Percentiles rank a stretch among this genome's conserved stretches.
Conservation (phyloP, 2,329 filamentous ascomycete genomes). For the Pyricularia grisea region DNA sequence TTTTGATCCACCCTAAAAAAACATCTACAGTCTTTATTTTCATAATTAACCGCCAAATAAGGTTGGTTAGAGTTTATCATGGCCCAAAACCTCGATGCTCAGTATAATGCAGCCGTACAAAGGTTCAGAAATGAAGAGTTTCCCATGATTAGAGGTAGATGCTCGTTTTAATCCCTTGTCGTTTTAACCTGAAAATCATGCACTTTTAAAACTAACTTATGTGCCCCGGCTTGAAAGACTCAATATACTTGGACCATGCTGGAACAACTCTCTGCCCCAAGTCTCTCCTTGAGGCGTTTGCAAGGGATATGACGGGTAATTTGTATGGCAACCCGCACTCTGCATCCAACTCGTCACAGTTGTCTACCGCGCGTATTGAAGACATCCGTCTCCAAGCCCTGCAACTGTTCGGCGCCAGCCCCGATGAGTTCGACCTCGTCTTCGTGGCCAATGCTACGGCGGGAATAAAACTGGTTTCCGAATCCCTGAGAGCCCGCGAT, state of each 20-base stretch:
- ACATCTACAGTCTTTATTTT: neutral
- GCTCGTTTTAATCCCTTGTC: neutral
- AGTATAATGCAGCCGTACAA: conserved; percentile 1
- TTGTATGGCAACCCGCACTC: conserved; percentile 92
- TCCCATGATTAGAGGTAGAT: conserved; percentile 2
- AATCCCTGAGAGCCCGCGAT: conserved; percentile 60
- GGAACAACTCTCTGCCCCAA: conserved; percentile 81
- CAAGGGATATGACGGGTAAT: conserved; percentile 65
- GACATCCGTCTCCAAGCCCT: conserved; percentile 63
- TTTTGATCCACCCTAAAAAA: neutral
- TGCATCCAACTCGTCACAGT: conserved; percentile 69
- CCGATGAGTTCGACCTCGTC: conserved; percentile 73
- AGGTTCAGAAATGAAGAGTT: conserved; percentile 1
- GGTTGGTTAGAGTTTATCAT: neutral
- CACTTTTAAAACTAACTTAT: neutral
- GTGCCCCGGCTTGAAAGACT: conserved; percentile 34
- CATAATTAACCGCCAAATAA: neutral
- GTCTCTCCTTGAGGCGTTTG: conserved; percentile 71
- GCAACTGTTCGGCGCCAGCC: conserved; percentile 71
- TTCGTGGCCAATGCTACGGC: conserved; percentile 92
- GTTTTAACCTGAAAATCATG: neutral
- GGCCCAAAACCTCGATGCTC: neutral
- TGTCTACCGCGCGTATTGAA: conserved; percentile 65
- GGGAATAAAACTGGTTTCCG: conserved; percentile 76
- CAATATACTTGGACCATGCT: conserved; percentile 85